These are phyloP conservation scores for Cyclotella atomus DNA, from an alignment of 108 stramenopile genomes.

Conservation along the genomic window DNA sequence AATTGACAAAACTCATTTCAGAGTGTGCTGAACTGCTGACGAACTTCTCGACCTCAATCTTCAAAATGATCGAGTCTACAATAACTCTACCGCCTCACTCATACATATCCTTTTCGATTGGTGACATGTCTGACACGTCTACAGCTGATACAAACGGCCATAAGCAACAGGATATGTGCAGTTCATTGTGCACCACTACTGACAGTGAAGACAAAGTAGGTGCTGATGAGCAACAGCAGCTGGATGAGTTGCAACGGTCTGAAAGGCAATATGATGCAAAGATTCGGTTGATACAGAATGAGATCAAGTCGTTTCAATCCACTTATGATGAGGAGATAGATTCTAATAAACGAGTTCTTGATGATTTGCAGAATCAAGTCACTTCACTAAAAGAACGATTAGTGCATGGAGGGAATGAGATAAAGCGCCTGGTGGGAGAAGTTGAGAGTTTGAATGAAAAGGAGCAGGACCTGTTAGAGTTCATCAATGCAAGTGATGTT, in stretches of 20 bases:
- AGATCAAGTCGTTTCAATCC: background rate
- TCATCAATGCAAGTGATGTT: background rate
- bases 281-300: background rate
- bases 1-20: background rate
- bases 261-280: background rate
- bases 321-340: background rate
- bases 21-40: background rate
- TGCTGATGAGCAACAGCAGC: background rate
- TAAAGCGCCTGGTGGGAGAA: background rate
- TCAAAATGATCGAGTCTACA: constrained; percentile 2
- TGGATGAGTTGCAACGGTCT: background rate
- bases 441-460: background rate
- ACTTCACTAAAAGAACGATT: background rate
- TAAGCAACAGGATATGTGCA: background rate
- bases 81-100: background rate
- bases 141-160: background rate
- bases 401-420: background rate
- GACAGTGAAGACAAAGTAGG: background rate
- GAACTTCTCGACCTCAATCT: background rate
- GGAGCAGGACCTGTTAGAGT: background rate
- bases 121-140: background rate
- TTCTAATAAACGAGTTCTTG: background rate
- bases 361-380: background rate
- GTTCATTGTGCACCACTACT: background rate
- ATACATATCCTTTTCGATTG: background rate